Conservation (phyloP, 2,329 filamentous ascomycete species). For the Alternaria alternata region DNA sequence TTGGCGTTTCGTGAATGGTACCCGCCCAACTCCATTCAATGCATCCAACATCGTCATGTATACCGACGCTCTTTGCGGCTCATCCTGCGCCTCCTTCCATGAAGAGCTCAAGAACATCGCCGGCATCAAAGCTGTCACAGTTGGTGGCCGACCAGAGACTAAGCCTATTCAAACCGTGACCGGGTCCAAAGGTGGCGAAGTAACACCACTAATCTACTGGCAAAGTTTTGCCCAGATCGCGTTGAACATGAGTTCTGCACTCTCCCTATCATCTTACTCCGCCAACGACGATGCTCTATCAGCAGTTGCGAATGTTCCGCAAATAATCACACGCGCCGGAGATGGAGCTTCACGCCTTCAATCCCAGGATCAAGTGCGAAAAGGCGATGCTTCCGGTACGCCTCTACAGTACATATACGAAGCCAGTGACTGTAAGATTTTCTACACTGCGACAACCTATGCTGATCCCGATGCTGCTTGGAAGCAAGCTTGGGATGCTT, state of each 20-base stretch:
- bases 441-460: slow-evolving; percentile 64
- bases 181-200: slow-evolving; percentile 64
- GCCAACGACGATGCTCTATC: slow-evolving; percentile 17
- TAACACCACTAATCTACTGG: slow-evolving; percentile 30
- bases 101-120: slow-evolving; percentile 61
- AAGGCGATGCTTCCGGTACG: slow-evolving; percentile 43
- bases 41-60: slow-evolving; percentile 53
- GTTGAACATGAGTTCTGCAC: slow-evolving; percentile 23
- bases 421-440: slow-evolving; percentile 68
- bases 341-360: slow-evolving; percentile 25
- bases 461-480: slow-evolving; percentile 60
- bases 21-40: slow-evolving; percentile 45
- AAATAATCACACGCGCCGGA: slow-evolving; percentile 28
- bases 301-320: slow-evolving; percentile 22
- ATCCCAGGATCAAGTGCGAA: slow-evolving; percentile 36
- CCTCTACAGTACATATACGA: slow-evolving; percentile 68
- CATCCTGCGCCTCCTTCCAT: slow-evolving; percentile 65
- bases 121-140: slow-evolving; percentile 62
- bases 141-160: slow-evolving; percentile 65
- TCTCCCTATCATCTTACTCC: slow-evolving; percentile 17
- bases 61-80: slow-evolving; percentile 65
- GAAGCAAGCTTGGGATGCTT: slow-evolving; percentile 50
- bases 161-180: slow-evolving; percentile 68
- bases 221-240: slow-evolving; percentile 23
- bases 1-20: slow-evolving; percentile 30